A percentile compares a stretch with the other conserved stretches of the same genome.
Evolutionary conservation across 2,329 filamentous ascomycete species (phyloP).

Genomic region (Epichloe uncinata): DNA sequence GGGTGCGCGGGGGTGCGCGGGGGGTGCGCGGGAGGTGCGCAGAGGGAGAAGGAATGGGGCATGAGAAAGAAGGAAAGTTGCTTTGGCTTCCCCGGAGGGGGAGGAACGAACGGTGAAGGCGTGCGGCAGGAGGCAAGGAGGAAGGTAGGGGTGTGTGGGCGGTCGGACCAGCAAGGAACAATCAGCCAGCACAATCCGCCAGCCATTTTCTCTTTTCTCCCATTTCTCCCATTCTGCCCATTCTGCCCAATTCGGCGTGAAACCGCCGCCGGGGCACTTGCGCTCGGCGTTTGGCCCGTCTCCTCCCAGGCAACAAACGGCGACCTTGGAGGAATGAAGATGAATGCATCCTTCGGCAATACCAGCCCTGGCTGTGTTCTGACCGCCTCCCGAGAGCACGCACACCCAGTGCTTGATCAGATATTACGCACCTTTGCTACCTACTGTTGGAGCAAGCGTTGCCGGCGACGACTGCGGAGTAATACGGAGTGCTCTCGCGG

Average conservation of each 20-base stretch:
- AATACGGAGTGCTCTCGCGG: neutral
- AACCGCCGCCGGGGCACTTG: neutral
- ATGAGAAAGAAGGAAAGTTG: neutral
- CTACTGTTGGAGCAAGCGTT: too few species aligned
- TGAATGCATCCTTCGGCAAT: neutral
- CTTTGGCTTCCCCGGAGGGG: constrained; percentile 1
- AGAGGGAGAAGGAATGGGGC: neutral
- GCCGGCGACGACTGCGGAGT: too few species aligned
- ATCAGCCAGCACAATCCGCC: too few species aligned
- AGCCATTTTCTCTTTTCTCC: neutral
- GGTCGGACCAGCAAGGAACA: neutral
- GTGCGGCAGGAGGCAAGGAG: neutral
- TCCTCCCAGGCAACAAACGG: neutral
- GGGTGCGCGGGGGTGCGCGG: too few species aligned
- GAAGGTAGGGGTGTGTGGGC: neutral
- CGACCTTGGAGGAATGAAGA: neutral
- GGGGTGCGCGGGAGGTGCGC: neutral
- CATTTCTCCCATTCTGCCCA: neutral
- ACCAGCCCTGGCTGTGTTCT: neutral
- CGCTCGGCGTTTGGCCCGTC: neutral
- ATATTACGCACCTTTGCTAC: too few species aligned
- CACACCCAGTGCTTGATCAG: neutral
- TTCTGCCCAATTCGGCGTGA: neutral
- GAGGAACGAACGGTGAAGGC: neutral
- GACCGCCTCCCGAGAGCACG: constrained; percentile 5